Base-by-base conservation (phyloP, 352 stramenopile species). In the Thraustochytrium striatum region DNA sequence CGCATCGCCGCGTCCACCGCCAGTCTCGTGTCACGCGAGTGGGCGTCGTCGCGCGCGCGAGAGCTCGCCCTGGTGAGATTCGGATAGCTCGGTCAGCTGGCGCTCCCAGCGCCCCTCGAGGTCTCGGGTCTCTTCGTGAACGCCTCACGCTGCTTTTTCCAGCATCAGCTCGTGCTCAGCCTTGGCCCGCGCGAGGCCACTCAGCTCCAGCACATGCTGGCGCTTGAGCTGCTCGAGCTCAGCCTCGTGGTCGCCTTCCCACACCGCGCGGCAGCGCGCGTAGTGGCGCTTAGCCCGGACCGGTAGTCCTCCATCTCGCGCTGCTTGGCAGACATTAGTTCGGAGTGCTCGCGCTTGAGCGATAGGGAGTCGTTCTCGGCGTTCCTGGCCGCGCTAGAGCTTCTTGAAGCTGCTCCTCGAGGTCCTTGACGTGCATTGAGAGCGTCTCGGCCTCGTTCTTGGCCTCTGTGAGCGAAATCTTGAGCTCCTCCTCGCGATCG, bases 141-240 rank as follows among this genome's bases (percentile, higher is more conserved):
- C 52, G 58, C 39, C 32, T 58, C 65, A 39, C 65, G 65, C 39
- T 75, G 65, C 52, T 65, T 43, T n/a, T 35, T 75, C 65, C 0
- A 75, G 52, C 8, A 19, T 43, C 43, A 43, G 28, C 5, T 11
- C 11, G 21, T 58, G 61, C 30, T 75, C 30, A 21, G 43, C 65
- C 41, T 75, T 75, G 21, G 52, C 65, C 0, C 9, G n/a, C 13
- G 41, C 43, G 1, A 75, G 32, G 21, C 19, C 52, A 16, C 11
- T 39, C 21, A 75, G 44, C 0, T 75, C 65, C n/a, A 61, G 1
- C 5, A 43, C 44, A 21, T 62, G 65, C 0, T 25, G 11, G 25
- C 44, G 44, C 32, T 61, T 75, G 5, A 75, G 9, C n/a, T 65
- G 21, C 16, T 30, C 43, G n/a, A 75, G 8, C 19, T 72, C 44